Evolutionary conservation across 805 yeast species (phyloP).

Genomic region (Diddensiella santjacobensis): DNA sequence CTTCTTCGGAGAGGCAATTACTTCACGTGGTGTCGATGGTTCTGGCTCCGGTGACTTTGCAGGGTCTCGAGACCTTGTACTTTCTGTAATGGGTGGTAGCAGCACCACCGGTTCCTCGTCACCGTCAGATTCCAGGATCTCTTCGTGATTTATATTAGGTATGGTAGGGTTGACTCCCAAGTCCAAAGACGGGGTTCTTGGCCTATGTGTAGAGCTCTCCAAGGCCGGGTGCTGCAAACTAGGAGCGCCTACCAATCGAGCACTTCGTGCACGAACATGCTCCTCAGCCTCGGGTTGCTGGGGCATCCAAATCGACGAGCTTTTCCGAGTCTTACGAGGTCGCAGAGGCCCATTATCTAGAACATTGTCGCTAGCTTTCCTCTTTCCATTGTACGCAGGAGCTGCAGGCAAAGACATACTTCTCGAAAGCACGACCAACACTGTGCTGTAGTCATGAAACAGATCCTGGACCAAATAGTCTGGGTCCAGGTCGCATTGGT

Average conservation of each 20-base stretch:
- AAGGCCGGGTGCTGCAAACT: neutral
- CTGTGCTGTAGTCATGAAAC: conserved; percentile 48
- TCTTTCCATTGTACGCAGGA: neutral
- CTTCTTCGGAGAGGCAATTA: neutral
- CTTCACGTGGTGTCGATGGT: neutral
- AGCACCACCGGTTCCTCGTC: neutral
- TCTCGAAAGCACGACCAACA: conserved; percentile 21
- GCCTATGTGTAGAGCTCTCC: neutral
- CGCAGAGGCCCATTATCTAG: neutral
- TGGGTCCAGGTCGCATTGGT: conserved; percentile 74
- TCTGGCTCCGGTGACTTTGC: conserved; percentile 2
- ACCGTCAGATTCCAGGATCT: neutral
- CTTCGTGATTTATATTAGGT: neutral
- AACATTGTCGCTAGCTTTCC: neutral
- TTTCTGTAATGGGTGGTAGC: neutral
- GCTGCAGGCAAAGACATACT: neutral
- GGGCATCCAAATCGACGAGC: neutral
- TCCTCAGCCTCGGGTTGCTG: neutral
- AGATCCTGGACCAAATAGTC: conserved; percentile 65
- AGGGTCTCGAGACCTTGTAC: neutral
- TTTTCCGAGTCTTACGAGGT: neutral
- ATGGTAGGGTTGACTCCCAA: neutral
- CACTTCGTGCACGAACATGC: neutral
- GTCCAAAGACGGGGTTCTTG: neutral
- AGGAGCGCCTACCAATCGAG: neutral